These are phyloP conservation scores for Fusarium sp. DNA, from an alignment of 2,329 filamentous ascomycete species.

Conservation along the genomic window DNA sequence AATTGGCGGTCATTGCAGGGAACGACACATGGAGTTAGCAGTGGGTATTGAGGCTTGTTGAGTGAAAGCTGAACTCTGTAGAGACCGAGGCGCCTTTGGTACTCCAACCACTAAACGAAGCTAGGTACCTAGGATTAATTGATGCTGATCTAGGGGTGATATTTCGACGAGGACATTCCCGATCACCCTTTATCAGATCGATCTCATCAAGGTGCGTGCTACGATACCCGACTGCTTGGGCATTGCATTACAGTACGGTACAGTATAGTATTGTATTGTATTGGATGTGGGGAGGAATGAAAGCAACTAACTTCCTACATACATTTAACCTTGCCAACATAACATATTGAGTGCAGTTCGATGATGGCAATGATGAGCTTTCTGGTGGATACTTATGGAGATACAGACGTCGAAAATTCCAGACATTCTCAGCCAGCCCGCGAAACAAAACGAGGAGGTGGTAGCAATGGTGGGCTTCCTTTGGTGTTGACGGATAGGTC, in stretches of 20 bases:
- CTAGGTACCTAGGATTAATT: background rate
- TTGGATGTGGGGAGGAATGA: background rate
- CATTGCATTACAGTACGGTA: background rate
- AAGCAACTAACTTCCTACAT: background rate
- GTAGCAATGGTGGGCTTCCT: conserved; percentile 19
- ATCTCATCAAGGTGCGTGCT: conserved; percentile 1
- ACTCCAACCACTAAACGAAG: background rate
- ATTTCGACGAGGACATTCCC: background rate
- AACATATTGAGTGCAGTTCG: background rate
- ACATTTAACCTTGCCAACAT: background rate
- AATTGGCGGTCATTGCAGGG: conserved; percentile 21
- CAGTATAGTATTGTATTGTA: background rate
- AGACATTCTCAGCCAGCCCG: conserved; percentile 15
- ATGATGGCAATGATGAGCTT: conserved; percentile 24
- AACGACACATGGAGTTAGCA: background rate
- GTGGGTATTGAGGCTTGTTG: conserved; percentile 26
- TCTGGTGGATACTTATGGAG: conserved; percentile 29
- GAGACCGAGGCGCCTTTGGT: background rate
- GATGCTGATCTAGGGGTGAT: conserved; percentile 2
- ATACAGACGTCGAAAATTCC: conserved; percentile 10
- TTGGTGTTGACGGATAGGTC: conserved; percentile 24
- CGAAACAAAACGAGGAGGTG: conserved; percentile 31
- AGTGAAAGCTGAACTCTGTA: conserved; percentile 24
- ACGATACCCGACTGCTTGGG: background rate
- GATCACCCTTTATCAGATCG: background rate